Base-by-base conservation (phyloP, 1,139 yeast genomes). In the Casaregolazyma suthepensis region DNA sequence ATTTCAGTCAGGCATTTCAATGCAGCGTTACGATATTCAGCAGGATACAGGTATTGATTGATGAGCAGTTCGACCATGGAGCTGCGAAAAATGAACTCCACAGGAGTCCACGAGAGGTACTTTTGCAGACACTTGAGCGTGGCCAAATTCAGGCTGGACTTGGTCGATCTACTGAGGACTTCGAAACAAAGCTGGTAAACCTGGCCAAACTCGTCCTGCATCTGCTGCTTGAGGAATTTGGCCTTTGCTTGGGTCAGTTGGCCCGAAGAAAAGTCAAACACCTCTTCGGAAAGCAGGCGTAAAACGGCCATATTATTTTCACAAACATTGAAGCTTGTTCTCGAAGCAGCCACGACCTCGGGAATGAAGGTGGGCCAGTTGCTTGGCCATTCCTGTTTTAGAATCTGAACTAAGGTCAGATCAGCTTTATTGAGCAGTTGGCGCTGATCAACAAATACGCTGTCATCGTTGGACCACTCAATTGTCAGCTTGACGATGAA, bases 361-460 rank as follows among this genome's bases (percentile, higher is more conserved):
- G 98, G 96, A 52, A 93, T 86, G 65, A 94, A 93, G 63, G 87
- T 88, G 20, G 98, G 98, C 99, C 99, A 93, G 67, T 90, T 87
- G 62, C 85, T 90, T 43, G 99, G 99, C 99, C 99, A 93, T 68
- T 93, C 99, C 71, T 94, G 98, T 68, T 93, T 93, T 66, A 93
- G 80, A 52, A 93, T 85, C 66, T 93, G 95, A 43, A 93, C 99
- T 66, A 93, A 76, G 6, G 98, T 93, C 67, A 93, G 78, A 72
- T 93, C 96, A 63, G 93, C 91, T 70, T 94, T 94, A 73, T 87
- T 89, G 64, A 93, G 88, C 66, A 93, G 78, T 19, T 97, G 85
- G 66, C 84, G 83, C 67, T 91, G 91, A 48, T 79, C 73, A 55
- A 78, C 80, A 68, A 91, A 90, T 22, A 83, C 76, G n/a, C 77